Base-by-base conservation (phyloP, 164 flowering plant genomes). In the Vitis amurensis region DNA sequence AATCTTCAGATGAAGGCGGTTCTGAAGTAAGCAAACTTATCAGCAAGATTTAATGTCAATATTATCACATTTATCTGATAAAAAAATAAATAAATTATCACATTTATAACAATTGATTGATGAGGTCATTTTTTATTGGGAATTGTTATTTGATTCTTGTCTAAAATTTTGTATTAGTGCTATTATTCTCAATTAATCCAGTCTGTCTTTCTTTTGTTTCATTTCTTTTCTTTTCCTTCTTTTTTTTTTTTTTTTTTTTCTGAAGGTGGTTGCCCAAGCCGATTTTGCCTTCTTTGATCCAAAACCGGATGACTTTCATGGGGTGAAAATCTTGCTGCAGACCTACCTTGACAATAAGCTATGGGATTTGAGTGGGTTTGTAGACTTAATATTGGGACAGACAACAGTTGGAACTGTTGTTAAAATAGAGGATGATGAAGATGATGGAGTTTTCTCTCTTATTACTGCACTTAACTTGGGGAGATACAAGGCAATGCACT, bases 231-330 rank as follows among this genome's bases (percentile, higher is more conserved):
- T 58, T 2, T 31, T 15, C 8, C n/a, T 64, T 27, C n/a, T 49
- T 16, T 57, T 8, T 48, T 16, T 49, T 16, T 47, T 8, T 48
- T 16, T 61, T 3, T 67, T 50, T 16, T 19, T 64, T 55, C 55
- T 76, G 64, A 74, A 94, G 97, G 94, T 74, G 70, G 73, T 62
- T 31, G 83, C 92, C 48, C 93, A 90, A 86, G 97, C 92, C 59
- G 95, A 96, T 80, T 92, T 93, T 79, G 95, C 80, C 37, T 93
- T 93, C 83, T 93, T 91, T 74, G 97, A 92, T 80, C 98, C 95
- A 8, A 91, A 89, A 75, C 83, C 94, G 0, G 79, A 75, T 61
- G 97, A 96, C 69, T 96, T 96, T 68, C 92, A 91, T 76, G 97
- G 97, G 58, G 91, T 91, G 63, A 93, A 93, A 86, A 83, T 75